These are phyloP conservation scores for Spergularia marina DNA, from an alignment of 148 eudicot genomes.

Conservation along the genomic window DNA sequence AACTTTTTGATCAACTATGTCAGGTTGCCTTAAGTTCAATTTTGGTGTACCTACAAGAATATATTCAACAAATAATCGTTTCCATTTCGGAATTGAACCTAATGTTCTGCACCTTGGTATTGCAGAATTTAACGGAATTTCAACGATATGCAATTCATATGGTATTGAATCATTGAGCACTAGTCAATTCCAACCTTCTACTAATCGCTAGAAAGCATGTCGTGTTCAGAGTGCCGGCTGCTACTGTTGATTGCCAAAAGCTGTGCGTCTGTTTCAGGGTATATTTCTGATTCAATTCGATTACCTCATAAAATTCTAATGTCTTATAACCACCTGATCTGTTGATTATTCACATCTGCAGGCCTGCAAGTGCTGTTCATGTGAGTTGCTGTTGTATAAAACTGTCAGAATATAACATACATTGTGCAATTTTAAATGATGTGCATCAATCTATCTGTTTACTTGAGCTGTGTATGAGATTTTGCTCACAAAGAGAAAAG, in stretches of 20 bases:
- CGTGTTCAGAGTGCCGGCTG: not conserved
- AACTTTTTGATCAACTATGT: conserved; percentile 64
- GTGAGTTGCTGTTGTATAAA: not conserved
- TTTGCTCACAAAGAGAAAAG: no score
- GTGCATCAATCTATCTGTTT: not conserved
- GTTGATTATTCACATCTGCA: not conserved
- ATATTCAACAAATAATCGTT: not conserved
- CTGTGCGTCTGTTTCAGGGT: conserved; percentile 10
- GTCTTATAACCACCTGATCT: not conserved
- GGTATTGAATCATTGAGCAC: conserved; percentile 45
- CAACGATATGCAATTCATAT: conserved; percentile 58
- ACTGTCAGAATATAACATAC: not conserved
- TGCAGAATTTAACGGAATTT: conserved; percentile 71
- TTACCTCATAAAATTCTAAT: not conserved
- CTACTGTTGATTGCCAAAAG: conserved; percentile 1
- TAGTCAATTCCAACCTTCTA: conserved; percentile 2
- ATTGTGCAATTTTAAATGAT: not conserved
- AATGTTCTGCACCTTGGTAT: conserved; percentile 6
- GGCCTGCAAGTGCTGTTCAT: not conserved
- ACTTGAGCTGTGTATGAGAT: not conserved
- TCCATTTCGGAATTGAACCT: conserved; percentile 1
- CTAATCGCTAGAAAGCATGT: not conserved
- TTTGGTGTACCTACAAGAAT: not conserved
- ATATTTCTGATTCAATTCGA: not conserved
- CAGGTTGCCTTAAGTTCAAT: conserved; percentile 45